Evolutionary conservation across 495 filamentous ascomycete genomes (phyloP), one percentile per base, ranked within the genome.

Genomic region (Penicillium argentinense): DNA sequence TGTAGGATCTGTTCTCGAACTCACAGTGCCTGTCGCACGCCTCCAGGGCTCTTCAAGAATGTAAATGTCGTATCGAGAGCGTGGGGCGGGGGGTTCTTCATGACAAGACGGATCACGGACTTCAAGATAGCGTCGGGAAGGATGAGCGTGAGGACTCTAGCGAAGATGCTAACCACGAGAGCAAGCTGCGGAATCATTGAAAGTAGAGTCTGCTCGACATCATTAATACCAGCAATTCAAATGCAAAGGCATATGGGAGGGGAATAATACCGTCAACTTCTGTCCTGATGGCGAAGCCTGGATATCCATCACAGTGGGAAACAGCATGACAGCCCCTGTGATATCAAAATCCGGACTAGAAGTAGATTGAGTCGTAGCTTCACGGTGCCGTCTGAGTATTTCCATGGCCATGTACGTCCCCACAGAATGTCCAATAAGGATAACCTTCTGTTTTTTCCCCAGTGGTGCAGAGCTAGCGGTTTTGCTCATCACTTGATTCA

Each of bases 361-460:
- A 17, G 44, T 9, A 29, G 33, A 28, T 3, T 18, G 14, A 2
- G 55, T 17, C 8, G 3, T 34, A 13, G 40, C 45, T 40, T 72
- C 59, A 9, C 67, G 59, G 32, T 82, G 75, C 13, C 78, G 71
- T 26, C 81, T 68, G 21, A 89, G 72, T 6, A 88, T 61, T 66
- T 93, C 88, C 52, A 91, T 75, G n/a, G 80, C 63, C 7, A 95
- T 85, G 60, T 87, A 95, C 0, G 80, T 68, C 17, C 89, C 89
- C 2, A 95, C 87, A 0, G 88, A 92, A 60, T 95, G 89, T 1
- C 88, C 89, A 21, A 95, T 81, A 5, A 97, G 71, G 17, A 95
- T 77, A 2, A 95, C 77, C 28, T 78, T 77, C 27, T 57, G 60
- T 45, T 22, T 36, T 5, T 36, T 67, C 2, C 14, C 14, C 17